phyloP scores from a whole-genome alignment of 139 green algal species.

The Closterium sp. region DNA sequence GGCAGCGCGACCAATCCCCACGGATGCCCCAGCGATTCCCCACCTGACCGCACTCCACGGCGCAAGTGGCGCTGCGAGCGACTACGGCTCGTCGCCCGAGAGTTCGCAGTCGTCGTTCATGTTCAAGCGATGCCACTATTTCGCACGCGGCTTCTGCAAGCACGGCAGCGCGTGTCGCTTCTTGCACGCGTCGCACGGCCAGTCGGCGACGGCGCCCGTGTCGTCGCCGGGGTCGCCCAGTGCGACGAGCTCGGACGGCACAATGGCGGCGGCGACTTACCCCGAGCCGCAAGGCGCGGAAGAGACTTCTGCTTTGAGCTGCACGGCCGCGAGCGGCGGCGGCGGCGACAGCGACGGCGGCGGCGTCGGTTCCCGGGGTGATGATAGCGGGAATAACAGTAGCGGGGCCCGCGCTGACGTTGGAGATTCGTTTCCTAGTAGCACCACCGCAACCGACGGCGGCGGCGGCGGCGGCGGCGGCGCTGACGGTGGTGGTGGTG shows the following conservation, averaged over 20 bases:
- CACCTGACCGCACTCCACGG: neutral
- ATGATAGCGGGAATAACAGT: neutral
- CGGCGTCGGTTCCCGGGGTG: neutral
- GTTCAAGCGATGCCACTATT: conserved; percentile 23
- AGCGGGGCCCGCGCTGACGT: neutral
- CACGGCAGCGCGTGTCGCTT: conserved; percentile 21
- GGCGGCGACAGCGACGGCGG: too few species aligned
- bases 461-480: too few species aligned
- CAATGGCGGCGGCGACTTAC: neutral
- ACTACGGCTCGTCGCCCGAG: neutral
- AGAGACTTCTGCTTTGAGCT: neutral
- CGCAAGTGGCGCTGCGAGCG: neutral
- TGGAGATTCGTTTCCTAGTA: neutral
- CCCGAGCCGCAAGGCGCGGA: neutral
- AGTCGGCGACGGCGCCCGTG: conserved; percentile 1
- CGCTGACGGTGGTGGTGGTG: neutral
- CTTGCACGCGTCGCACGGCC: conserved; percentile 9
- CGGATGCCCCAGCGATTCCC: neutral
- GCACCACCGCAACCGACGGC: neutral
- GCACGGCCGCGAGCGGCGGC: neutral
- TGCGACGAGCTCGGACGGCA: neutral
- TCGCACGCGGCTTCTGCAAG: conserved; percentile 33
- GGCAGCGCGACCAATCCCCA: neutral
- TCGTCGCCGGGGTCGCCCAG: neutral
- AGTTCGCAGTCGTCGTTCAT: neutral